Conservation (phyloP, 1,284 basidiomycete genomes). For the Cryptococcus amylolentus region DNA sequence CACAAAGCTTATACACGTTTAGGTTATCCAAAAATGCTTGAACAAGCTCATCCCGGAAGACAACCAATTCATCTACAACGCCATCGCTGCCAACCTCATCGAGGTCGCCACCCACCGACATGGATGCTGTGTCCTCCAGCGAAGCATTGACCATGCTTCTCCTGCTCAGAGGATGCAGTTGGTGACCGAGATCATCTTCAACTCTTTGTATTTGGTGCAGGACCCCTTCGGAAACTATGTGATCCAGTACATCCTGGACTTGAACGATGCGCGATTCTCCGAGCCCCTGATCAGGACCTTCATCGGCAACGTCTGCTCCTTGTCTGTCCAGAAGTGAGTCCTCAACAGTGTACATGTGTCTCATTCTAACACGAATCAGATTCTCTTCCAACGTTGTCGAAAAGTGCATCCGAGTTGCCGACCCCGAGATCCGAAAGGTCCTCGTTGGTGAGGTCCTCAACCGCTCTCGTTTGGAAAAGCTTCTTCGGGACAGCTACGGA, state of each 20-base stretch:
- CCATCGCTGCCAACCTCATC: conserved; percentile 96
- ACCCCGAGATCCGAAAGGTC: conserved; percentile 87
- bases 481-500: conserved; percentile 88
- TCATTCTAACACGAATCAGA: conserved; percentile 8
- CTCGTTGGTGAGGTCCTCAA: conserved; percentile 95
- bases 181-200: conserved; percentile 98
- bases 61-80: conserved; percentile 99
- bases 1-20: background rate
- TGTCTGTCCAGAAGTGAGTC: conserved; percentile 98
- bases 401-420: conserved; percentile 95
- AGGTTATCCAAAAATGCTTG: conserved; percentile 90
- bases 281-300: conserved; percentile 98
- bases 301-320: conserved; percentile 91
- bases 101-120: conserved; percentile 99
- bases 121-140: conserved; percentile 96
- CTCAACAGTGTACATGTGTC: conserved; percentile 64
- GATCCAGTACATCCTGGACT: conserved; percentile 85
- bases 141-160: conserved; percentile 96
- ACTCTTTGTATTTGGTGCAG: conserved; percentile 95
- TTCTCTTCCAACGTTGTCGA: conserved; percentile 42
- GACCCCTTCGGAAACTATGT: conserved; percentile 80
- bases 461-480: conserved; percentile 88
- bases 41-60: conserved; percentile 97
- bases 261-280: conserved; percentile 97
- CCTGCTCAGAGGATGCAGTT: conserved; percentile 86